phyloP scores from a whole-genome alignment of 2,329 filamentous ascomycete genomes.

The Colletotrichum echinochloae region DNA sequence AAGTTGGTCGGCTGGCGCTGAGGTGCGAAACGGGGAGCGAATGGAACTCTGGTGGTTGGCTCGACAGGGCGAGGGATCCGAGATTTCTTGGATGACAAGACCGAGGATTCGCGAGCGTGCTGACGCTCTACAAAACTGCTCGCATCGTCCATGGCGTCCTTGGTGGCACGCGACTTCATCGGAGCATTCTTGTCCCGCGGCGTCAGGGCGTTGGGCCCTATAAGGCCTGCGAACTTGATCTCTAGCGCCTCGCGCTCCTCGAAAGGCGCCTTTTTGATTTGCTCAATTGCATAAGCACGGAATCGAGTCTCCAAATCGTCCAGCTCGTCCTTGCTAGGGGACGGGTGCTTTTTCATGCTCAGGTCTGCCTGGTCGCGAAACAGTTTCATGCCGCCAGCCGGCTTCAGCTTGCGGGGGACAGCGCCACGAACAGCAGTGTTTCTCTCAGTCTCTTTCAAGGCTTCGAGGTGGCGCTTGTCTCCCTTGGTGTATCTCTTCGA shows the following conservation, averaged over 20 bases:
- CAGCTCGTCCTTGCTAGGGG: constrained; percentile 56
- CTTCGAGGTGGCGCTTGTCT: neutral
- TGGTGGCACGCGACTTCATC: constrained; percentile 32
- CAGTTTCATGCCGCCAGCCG: constrained; percentile 11
- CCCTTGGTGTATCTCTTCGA: constrained; percentile 15
- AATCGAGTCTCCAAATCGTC: constrained; percentile 54
- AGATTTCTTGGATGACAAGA: constrained; percentile 28
- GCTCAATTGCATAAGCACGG: constrained; percentile 36
- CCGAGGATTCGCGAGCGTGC: constrained; percentile 15
- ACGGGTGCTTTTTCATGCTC: constrained; percentile 57
- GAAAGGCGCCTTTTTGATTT: constrained; percentile 28
- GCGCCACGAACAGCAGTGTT: neutral
- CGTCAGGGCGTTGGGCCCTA: constrained; percentile 37
- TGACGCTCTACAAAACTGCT: constrained; percentile 14
- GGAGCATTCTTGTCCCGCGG: constrained; percentile 48
- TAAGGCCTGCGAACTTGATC: constrained; percentile 18
- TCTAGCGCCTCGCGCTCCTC: constrained; percentile 25
- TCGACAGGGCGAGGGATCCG: constrained; percentile 43
- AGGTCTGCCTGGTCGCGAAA: constrained; percentile 15
- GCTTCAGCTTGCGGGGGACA: constrained; percentile 20
- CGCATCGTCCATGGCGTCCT: constrained; percentile 21
- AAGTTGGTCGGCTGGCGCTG: constrained; percentile 45
- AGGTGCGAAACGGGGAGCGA: constrained; percentile 45
- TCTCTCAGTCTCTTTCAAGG: neutral
- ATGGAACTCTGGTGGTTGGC: constrained; percentile 40